Percentiles rank a stretch among this genome's conserved stretches.
Evolutionary conservation across 768 basidiomycete genomes (phyloP).

Genomic region (Kwoniella sp.): DNA sequence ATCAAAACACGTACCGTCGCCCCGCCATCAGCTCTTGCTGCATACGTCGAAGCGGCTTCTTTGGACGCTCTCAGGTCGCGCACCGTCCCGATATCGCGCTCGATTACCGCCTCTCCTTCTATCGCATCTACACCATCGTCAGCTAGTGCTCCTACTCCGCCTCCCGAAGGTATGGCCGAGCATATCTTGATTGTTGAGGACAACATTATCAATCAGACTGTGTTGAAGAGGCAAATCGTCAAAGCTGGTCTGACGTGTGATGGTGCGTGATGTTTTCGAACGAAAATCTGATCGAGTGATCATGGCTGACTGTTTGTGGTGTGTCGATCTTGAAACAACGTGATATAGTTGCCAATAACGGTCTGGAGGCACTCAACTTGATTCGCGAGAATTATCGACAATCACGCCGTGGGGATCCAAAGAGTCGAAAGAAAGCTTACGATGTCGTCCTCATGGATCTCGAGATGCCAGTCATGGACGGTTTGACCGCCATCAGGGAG

Average conservation of each 20-base stretch:
- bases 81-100: background rate
- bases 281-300: background rate
- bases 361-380: constrained; percentile 47
- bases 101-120: constrained; percentile 6
- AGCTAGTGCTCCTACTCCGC: constrained; percentile 12
- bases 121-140: constrained; percentile 19
- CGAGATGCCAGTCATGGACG: constrained; percentile 56
- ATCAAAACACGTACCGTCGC: constrained; percentile 42
- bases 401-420: constrained; percentile 16
- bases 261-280: constrained; percentile 26
- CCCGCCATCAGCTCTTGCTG: constrained; percentile 21
- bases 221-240: constrained; percentile 48
- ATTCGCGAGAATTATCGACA: constrained; percentile 40
- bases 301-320: no score
- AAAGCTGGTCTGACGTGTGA: constrained; percentile 52
- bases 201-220: constrained; percentile 54
- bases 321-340: no score
- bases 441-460: constrained; percentile 50
- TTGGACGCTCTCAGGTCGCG: constrained; percentile 10
- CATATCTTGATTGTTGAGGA: constrained; percentile 50
- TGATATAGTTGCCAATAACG: constrained; percentile 49
- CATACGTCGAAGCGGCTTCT: constrained; percentile 17
- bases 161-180: constrained; percentile 11
- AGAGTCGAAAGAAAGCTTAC: constrained; percentile 28
- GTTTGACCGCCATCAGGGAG: constrained; percentile 47